Percentiles rank a stretch among this genome's conserved stretches.
Conservation (phyloP, 768 basidiomycete genomes). For the Terana coerulea region DNA sequence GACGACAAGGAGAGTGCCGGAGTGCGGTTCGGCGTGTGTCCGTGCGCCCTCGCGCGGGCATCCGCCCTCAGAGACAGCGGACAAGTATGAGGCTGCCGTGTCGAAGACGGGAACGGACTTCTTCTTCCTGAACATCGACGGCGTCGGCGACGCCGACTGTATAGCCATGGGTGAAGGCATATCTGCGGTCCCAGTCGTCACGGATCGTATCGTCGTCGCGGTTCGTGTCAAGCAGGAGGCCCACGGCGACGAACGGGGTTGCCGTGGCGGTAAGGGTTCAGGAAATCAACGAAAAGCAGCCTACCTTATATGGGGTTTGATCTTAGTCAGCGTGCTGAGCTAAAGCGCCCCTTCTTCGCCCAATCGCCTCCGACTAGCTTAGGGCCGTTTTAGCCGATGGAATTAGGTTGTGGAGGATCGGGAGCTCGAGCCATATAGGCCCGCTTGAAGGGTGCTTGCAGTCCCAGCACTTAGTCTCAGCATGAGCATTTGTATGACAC, state of each 20-base stretch:
- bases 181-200: slow-evolving; percentile 13
- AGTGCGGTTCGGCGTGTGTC: slow-evolving; percentile 52
- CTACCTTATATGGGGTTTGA: slow-evolving; percentile 3
- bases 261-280: slow-evolving; percentile 5
- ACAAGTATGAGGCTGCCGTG: slow-evolving; percentile 57
- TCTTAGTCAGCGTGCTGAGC: slow-evolving; percentile 5
- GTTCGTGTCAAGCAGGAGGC: slow-evolving; percentile 6
- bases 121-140: slow-evolving; percentile 61
- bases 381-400: too few relatives aligned
- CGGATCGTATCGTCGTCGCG: slow-evolving; percentile 11
- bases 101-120: slow-evolving; percentile 37
- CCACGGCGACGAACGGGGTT: slow-evolving; percentile 14
- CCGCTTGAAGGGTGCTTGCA: too few relatives aligned
- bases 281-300: slow-evolving; percentile 7
- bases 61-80: slow-evolving; percentile 63
- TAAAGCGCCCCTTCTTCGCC: too few relatives aligned
- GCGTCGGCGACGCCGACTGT: slow-evolving; percentile 43
- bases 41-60: slow-evolving; percentile 54
- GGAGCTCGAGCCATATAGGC: too few relatives aligned
- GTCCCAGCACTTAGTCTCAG: too few relatives aligned
- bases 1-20: slow-evolving; percentile 75
- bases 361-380: too few relatives aligned
- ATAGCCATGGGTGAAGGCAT: slow-evolving; percentile 67
- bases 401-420: too few relatives aligned
- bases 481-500: too few relatives aligned